Evolutionary conservation across 2,329 filamentous ascomycete genomes (phyloP).

Genomic region (Fusarium citri): DNA sequence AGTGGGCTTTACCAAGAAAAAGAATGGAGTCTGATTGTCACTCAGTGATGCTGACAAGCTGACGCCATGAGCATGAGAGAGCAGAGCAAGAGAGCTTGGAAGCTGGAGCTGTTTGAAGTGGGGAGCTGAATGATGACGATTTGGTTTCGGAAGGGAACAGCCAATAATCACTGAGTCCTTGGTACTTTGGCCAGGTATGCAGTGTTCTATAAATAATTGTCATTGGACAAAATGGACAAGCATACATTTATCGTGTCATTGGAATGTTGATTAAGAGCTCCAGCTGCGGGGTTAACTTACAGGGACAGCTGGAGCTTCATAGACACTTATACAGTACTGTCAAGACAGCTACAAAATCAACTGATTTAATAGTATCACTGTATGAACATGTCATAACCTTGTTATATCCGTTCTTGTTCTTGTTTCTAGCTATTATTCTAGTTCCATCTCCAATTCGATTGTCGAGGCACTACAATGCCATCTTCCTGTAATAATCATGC

Average conservation of each 20-base stretch:
- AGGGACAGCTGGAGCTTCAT: background rate
- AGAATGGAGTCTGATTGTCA: constrained; percentile 12
- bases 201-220: background rate
- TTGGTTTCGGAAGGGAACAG: constrained; percentile 9
- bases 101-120: constrained; percentile 10
- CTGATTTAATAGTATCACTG: background rate
- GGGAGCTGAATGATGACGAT: constrained; percentile 31
- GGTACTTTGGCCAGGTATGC: constrained; percentile 5
- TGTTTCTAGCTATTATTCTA: background rate
- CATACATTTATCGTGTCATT: constrained; percentile 5
- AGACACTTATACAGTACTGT: background rate
- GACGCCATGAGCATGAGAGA: constrained; percentile 23
- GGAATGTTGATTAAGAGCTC: constrained; percentile 5
- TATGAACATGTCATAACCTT: background rate
- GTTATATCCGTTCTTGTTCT: background rate
- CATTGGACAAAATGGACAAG: constrained; percentile 15
- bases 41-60: constrained; percentile 34
- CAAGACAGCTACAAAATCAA: background rate
- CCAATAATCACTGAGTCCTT: constrained; percentile 21
- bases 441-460: background rate
- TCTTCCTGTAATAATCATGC: background rate
- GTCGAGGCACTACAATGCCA: background rate
- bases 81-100: constrained; percentile 15
- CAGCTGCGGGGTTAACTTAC: constrained; percentile 10
- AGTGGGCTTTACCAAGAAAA: constrained; percentile 22